Evolutionary conservation across 1,284 basidiomycete genomes (phyloP), one percentile per base, ranked within the genome.

Genomic region (Serendipita sp.): DNA sequence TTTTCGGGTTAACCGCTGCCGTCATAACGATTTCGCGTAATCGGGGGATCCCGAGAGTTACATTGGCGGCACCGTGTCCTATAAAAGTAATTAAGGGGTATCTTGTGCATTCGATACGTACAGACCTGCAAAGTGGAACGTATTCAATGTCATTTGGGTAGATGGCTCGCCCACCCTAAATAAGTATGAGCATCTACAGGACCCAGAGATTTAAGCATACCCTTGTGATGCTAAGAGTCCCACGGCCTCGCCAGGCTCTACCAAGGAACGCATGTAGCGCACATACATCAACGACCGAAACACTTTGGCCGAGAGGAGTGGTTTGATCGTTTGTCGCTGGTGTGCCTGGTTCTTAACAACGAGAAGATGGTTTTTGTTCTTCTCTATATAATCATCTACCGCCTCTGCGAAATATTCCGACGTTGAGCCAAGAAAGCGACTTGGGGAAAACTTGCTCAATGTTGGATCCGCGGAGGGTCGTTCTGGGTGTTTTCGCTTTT

Each of bases 11-110:
- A 68, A 86, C 84, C 3, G 96, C 95, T 3, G 96, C 96, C 0
- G 96, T 98, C 94, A 99, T 98, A 71, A 99, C 92, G 70, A 99
- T 98, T 76, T 99, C 96, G 74, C 95, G 87, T 29, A 99, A 79
- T 74, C 96, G 94, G 58, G 96, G 96, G 68, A 99, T 99, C 82
- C 96, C 96, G 60, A 99, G 82, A 1, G 96, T 99, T 66, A 99
- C 96, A 73, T 99, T 99, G 43, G 96, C 95, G 64, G 96, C 95
- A 75, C 96, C 96, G 74, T 99, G 96, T 69, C 95, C 93, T 87
- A 70, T 64, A 43, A 63, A 64, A 50, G 5, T 6, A 43, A 22
- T 30, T 55, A 62, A 60, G 4, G 29, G 60, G 29, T n/a, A 60
- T 61, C 32, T 55, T 61, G 53, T 60, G 50, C n/a, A n/a, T 43